Evolutionary conservation across 192 early-diverging fungal species (phyloP).

Genomic region (Thoreauomyces humboldtii): DNA sequence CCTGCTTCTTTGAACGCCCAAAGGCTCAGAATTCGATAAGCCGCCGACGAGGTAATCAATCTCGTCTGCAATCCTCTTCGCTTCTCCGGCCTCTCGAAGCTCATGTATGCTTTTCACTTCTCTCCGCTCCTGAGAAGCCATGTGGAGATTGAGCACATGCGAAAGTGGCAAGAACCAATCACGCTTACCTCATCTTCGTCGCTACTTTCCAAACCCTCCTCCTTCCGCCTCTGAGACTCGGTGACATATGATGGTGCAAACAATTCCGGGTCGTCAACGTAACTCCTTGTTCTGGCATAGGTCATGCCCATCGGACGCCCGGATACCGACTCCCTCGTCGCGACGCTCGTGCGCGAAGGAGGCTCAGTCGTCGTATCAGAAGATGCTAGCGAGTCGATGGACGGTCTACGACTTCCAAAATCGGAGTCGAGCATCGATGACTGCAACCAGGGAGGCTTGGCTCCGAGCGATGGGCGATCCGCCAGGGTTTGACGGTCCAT

Average conservation of each 20-base stretch:
- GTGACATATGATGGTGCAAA: constrained; percentile 19
- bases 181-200: constrained; percentile 27
- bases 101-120: constrained; percentile 54
- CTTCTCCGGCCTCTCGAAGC: constrained; percentile 54
- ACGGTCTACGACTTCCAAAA: not conserved
- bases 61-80: constrained; percentile 55
- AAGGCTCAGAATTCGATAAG: constrained; percentile 38
- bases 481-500: no score
- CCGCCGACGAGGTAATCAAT: constrained; percentile 62
- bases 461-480: no score
- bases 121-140: not conserved
- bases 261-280: constrained; percentile 10
- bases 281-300: constrained; percentile 26
- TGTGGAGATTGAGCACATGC: not conserved
- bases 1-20: constrained; percentile 49
- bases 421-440: not conserved
- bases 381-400: not conserved
- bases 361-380: not conserved
- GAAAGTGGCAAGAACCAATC: no score
- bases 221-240: constrained; percentile 16
- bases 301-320: constrained; percentile 13
- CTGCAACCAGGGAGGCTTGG: no score
- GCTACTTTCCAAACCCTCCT: constrained; percentile 32
- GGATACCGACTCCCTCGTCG: not conserved
- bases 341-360: not conserved